phyloP scores from a whole-genome alignment of 2,329 filamentous ascomycete species.

The Tolypocladium tropicale region DNA sequence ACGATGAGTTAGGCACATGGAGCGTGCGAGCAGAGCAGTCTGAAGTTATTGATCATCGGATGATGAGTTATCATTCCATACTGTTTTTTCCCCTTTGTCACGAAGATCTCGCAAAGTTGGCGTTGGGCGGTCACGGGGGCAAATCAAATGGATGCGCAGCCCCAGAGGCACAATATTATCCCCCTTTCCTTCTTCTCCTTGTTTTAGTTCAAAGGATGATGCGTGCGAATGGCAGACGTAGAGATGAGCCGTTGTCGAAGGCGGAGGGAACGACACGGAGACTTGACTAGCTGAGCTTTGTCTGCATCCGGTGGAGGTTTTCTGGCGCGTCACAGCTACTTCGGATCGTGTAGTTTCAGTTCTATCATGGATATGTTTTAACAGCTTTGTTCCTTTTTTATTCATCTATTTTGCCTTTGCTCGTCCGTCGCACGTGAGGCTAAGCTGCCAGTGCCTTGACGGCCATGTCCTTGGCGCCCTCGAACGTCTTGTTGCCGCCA shows the following conservation, averaged over 20 bases:
- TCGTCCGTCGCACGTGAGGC: neutral
- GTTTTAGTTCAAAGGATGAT: neutral
- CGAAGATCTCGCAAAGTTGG: conserved; percentile 3
- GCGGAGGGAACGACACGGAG: neutral
- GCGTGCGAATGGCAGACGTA: neutral
- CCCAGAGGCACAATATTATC: neutral
- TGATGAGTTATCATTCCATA: neutral
- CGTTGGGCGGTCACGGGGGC: conserved; percentile 4
- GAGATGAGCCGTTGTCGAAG: neutral
- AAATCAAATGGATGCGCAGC: neutral
- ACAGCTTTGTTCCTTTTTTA: too few species aligned
- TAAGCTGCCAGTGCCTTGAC: conserved; percentile 53
- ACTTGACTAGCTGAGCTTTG: neutral
- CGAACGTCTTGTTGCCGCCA: conserved; percentile 85
- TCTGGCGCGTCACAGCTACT: neutral
- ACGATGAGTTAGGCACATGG: neutral
- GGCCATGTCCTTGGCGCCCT: conserved; percentile 81
- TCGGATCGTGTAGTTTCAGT: neutral
- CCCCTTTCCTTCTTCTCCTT: neutral
- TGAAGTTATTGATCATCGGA: neutral
- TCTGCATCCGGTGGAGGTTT: neutral
- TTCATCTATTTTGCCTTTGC: neutral
- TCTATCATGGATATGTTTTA: neutral
- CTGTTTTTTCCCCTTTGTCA: conserved; percentile 1
- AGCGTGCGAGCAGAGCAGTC: neutral